Conservation (phyloP, 2,329 filamentous ascomycete genomes). For the Claviceps sp. region DNA sequence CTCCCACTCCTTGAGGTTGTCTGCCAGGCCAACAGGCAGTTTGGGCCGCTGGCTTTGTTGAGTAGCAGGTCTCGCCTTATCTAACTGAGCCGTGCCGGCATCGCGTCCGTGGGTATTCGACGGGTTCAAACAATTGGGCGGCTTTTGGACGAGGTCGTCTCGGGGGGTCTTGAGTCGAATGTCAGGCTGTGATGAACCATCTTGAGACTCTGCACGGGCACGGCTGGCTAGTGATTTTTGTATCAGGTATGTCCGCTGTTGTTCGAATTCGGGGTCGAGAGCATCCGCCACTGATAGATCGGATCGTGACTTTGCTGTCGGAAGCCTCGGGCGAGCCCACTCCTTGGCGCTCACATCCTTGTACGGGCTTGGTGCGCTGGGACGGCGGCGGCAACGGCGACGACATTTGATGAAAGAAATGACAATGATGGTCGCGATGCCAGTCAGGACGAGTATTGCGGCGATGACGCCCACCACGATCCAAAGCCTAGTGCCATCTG, state of each 20-base stretch:
- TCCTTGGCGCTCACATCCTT: not conserved
- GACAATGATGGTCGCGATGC: not conserved
- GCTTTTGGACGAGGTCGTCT: not conserved
- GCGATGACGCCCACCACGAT: not conserved
- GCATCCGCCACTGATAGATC: not conserved
- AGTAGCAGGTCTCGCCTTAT: not conserved
- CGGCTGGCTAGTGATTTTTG: slow-evolving; percentile 28
- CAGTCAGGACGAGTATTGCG: not conserved
- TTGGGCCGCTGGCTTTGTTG: slow-evolving; percentile 4
- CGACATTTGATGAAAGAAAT: not conserved
- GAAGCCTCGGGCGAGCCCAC: not conserved
- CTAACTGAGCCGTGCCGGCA: not conserved
- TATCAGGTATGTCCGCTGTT: slow-evolving; percentile 27
- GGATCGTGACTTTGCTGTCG: not conserved
- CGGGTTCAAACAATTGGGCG: not conserved
- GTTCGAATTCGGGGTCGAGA: slow-evolving; percentile 19
- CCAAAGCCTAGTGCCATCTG: not conserved
- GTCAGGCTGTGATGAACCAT: too few species aligned
- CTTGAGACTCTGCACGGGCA: not conserved
- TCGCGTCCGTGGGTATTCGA: not conserved
- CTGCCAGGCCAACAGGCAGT: slow-evolving; percentile 10
- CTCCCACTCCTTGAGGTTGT: slow-evolving; percentile 28
- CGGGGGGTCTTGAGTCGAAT: not conserved
- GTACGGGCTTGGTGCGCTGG: not conserved
- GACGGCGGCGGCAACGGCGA: not conserved